These are phyloP conservation scores for Bolboschoenus planiculmis DNA, from an alignment of 176 grass and related monocot genomes.

Conservation along the genomic window DNA sequence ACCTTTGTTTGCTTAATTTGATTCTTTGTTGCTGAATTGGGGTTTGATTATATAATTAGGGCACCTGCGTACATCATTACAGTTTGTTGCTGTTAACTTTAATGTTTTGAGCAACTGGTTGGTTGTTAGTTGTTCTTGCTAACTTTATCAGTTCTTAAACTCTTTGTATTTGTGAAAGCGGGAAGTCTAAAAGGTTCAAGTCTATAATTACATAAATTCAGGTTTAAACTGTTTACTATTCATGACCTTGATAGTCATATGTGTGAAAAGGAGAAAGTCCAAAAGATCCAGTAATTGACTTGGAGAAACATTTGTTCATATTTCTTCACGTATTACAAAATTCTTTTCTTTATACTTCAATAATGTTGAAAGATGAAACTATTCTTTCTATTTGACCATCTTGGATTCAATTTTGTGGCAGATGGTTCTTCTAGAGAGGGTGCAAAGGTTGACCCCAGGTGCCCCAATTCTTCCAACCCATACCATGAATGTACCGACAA, in stretches of 20 bases:
- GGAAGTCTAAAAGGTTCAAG: not conserved
- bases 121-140: not conserved
- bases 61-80: not conserved
- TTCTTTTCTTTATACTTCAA: not conserved
- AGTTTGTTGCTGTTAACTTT: not conserved
- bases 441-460: constrained; percentile 48
- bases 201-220: not conserved
- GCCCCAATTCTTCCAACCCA: constrained; percentile 49
- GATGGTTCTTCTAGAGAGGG: constrained; percentile 6
- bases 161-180: not conserved
- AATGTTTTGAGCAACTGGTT: not conserved
- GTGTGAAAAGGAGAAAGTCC: constrained; percentile 23
- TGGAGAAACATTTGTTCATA: not conserved
- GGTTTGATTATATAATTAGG: not conserved
- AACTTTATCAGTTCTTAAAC: not conserved
- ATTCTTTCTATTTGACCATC: constrained; percentile 1
- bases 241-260: not conserved
- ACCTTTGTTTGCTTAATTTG: not conserved
- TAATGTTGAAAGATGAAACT: not conserved
- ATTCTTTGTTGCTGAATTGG: not conserved
- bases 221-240: not conserved
- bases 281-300: not conserved
- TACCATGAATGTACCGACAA: constrained; percentile 67
- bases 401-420: not conserved
- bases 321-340: not conserved